These are phyloP conservation scores for Eurotiales sp. DNA, from an alignment of 2,329 filamentous ascomycete species.

Conservation along the genomic window DNA sequence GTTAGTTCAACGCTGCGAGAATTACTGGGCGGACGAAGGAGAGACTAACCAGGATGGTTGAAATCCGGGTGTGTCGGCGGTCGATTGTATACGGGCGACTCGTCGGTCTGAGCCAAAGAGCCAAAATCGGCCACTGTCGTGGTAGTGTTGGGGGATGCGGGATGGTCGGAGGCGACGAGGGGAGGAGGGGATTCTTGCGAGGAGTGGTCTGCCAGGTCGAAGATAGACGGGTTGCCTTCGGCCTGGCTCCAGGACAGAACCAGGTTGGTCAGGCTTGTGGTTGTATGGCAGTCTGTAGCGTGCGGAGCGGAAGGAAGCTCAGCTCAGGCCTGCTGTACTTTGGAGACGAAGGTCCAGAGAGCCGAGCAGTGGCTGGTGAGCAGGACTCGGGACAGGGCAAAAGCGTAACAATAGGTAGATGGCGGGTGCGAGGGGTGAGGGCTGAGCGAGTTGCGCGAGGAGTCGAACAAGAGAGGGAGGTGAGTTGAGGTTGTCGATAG, in stretches of 20 bases:
- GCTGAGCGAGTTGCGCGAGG: background rate
- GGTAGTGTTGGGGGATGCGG: conserved; percentile 55
- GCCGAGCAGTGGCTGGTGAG: too few species aligned
- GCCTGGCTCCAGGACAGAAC: conserved; percentile 42
- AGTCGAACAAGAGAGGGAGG: background rate
- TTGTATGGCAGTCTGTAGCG: too few species aligned
- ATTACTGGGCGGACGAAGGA: conserved; percentile 18
- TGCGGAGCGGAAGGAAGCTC: too few species aligned
- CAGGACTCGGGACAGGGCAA: background rate
- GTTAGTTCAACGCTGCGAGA: conserved; percentile 14
- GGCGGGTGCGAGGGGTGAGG: too few species aligned
- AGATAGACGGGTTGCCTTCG: conserved; percentile 43
- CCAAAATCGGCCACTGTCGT: conserved; percentile 20
- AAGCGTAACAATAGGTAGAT: background rate
- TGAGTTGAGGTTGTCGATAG: background rate
- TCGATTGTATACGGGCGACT: conserved; percentile 10
- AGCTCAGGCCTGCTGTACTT: too few species aligned
- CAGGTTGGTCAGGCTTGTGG: conserved; percentile 40
- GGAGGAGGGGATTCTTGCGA: conserved; percentile 53
- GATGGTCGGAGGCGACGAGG: conserved; percentile 66
- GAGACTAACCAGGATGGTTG: too few species aligned
- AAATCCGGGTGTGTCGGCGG: conserved; percentile 20
- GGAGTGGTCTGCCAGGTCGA: conserved; percentile 72
- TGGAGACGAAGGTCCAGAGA: too few species aligned
- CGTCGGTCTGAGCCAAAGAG: background rate